Conservation (phyloP, 306 rosid species). For the Mucuna pruriens region DNA sequence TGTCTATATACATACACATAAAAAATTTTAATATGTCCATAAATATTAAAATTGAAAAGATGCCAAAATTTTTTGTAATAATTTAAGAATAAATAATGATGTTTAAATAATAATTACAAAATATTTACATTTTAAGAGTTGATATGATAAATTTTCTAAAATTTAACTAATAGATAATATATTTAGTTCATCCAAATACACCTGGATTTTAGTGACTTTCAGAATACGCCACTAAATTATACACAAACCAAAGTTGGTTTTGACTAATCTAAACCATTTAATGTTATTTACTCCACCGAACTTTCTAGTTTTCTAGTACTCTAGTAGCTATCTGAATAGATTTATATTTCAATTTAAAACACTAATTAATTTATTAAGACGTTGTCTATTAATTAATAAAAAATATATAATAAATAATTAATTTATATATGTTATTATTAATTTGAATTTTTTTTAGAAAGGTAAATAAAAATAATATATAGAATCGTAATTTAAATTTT, state of each 20-base stretch:
- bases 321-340: not conserved
- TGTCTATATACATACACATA: no score
- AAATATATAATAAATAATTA: not conserved
- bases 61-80: no score
- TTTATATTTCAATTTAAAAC: no score
- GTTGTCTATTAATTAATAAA: not conserved
- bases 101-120: no score
- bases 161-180: no score
- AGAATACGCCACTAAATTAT: not conserved
- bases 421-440: not conserved
- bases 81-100: no score
- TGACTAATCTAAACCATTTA: not conserved
- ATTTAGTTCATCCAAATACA: not conserved
- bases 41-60: no score
- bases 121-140: no score
- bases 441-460: not conserved
- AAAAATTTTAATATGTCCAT: no score
- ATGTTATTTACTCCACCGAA: conserved; percentile 18
- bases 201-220: not conserved
- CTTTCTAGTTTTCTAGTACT: not conserved
- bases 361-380: no score
- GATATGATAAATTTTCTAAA: no score
- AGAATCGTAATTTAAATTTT: not conserved
- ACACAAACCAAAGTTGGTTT: not conserved
- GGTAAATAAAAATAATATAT: not conserved